Base-by-base conservation (phyloP, 2,329 filamentous ascomycete genomes). In the Epichloe elymi region DNA sequence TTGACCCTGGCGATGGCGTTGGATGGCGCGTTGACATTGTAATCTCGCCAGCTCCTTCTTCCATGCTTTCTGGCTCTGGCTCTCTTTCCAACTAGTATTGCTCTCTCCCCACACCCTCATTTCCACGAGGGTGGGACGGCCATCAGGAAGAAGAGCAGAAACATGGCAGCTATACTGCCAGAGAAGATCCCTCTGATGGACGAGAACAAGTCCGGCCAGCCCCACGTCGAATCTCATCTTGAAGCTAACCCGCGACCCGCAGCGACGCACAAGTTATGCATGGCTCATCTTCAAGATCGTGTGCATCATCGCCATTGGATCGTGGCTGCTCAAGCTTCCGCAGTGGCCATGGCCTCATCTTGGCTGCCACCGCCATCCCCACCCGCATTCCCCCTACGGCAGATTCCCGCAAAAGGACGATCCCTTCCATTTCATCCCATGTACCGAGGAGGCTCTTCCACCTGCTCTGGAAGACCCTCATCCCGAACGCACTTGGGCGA, bases 391-490 rank as follows among this genome's bases (percentile, higher is more conserved):
- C 51, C 51, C 54, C 1, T 57, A 56, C 41, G 56, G 57, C 14
- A 30, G 10, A 10, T 75, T 74, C 49, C 73, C 73, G 0, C 51
- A 56, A 15, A 14, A 63, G 3, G 57, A 64, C n/a, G 73, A 76
- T 48, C 65, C 70, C 1, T 75, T 76, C 51, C 70, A 54, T 6
- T 71, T 75, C 56, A 60, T 74, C 2, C 73, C 74, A 3, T 75
- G 74, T 60, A 75, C 72, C 4, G 61, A 64, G 39, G 46, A 49
- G 7, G 71, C 69, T 0, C n/a, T 67, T 4, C 68, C 66, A 8
- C 73, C 73, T 0, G 55, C 61, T 1, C 64, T 75, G 15, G 65
- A 71, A 23, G 71, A 74, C 42, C 42, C 59, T 12, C 43, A 64
- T 4, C 62, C 70, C 0, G 58, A 63, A 12, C 44, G 50, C 11